Conservation (phyloP, 2,329 filamentous ascomycete species). For the Neofusicoccum ribis region DNA sequence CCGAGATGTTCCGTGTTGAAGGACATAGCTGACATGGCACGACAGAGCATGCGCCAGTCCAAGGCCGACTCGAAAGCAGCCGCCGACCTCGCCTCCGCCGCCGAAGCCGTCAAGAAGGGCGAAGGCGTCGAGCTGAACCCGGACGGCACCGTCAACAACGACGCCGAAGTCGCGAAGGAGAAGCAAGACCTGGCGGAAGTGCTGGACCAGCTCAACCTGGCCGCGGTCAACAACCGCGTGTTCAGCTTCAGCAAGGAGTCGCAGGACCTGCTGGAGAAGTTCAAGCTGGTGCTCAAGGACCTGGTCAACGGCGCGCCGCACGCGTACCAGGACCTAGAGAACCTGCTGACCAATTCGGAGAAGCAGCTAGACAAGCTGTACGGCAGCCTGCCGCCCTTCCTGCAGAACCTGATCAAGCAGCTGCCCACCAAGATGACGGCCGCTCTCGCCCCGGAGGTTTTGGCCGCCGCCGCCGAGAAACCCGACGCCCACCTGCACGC, state of each 20-base stretch:
- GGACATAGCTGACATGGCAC: neutral
- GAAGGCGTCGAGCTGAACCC: constrained; percentile 29
- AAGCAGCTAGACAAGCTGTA: constrained; percentile 65
- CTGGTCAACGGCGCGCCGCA: constrained; percentile 90
- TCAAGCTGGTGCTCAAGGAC: constrained; percentile 90
- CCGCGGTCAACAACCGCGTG: constrained; percentile 80
- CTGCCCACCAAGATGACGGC: constrained; percentile 80
- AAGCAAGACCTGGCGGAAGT: constrained; percentile 73
- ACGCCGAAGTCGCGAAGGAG: constrained; percentile 53
- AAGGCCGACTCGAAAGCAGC: constrained; percentile 37
- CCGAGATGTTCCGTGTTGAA: too few relatives aligned
- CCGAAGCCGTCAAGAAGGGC: constrained; percentile 33
- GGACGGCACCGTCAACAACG: constrained; percentile 35
- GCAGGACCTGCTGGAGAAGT: constrained; percentile 75
- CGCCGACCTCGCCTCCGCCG: constrained; percentile 35
- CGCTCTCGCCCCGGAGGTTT: constrained; percentile 74
- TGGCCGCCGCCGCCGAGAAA: constrained; percentile 76
- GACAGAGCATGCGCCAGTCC: constrained; percentile 34
- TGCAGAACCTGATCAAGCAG: constrained; percentile 83
- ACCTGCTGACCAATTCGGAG: constrained; percentile 63
- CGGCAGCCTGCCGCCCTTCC: constrained; percentile 68
- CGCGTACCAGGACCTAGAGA: constrained; percentile 85
- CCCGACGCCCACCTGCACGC: constrained; percentile 39
- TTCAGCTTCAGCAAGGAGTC: constrained; percentile 84
- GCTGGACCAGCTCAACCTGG: constrained; percentile 80